Percentiles rank a stretch among this genome's conserved stretches.
phyloP scores from a whole-genome alignment of 2,329 filamentous ascomycete species.

The Ophiostoma fasciatum region DNA sequence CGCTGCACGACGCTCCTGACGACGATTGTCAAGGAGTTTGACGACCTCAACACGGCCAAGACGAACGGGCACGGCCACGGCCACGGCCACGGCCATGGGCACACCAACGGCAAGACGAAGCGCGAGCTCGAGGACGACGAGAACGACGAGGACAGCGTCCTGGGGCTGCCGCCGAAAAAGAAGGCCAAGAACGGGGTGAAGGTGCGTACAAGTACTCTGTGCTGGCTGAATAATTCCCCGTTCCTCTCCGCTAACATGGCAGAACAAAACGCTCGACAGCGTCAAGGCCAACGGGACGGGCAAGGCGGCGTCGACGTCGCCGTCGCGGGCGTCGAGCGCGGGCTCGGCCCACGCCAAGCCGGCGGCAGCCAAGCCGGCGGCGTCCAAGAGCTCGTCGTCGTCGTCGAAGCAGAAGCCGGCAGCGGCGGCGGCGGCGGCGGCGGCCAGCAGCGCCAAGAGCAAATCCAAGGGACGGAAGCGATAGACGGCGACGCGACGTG shows the following conservation, averaged over 20 bases:
- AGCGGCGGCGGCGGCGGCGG: not conserved
- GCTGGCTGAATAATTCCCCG: not conserved
- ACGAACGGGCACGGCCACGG: constrained; percentile 31
- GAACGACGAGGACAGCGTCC: constrained; percentile 67
- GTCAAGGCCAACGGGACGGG: constrained; percentile 50
- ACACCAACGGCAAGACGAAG: constrained; percentile 53
- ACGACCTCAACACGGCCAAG: constrained; percentile 42
- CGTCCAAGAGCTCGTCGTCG: too few species aligned
- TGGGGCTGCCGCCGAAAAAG: constrained; percentile 85
- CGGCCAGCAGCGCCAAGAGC: constrained; percentile 8
- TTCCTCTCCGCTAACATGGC: constrained; percentile 6
- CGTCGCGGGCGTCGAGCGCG: constrained; percentile 79
- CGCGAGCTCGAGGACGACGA: constrained; percentile 66
- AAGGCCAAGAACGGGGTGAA: constrained; percentile 82
- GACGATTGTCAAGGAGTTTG: constrained; percentile 89
- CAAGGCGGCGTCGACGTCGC: constrained; percentile 61
- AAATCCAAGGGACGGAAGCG: constrained; percentile 12
- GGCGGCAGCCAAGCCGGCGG: too few species aligned
- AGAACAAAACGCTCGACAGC: constrained; percentile 91
- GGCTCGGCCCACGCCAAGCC: constrained; percentile 49
- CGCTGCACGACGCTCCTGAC: constrained; percentile 89
- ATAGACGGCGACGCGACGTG: too few species aligned
- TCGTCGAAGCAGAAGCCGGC: constrained; percentile 18
- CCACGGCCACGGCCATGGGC: too few species aligned
- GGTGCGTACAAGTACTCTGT: constrained; percentile 34